A percentile compares a stretch with the other conserved stretches of the same genome.
These are phyloP conservation scores for Geotrichum phurueaensis DNA, from an alignment of 1,139 yeast genomes.

Conservation along the genomic window DNA sequence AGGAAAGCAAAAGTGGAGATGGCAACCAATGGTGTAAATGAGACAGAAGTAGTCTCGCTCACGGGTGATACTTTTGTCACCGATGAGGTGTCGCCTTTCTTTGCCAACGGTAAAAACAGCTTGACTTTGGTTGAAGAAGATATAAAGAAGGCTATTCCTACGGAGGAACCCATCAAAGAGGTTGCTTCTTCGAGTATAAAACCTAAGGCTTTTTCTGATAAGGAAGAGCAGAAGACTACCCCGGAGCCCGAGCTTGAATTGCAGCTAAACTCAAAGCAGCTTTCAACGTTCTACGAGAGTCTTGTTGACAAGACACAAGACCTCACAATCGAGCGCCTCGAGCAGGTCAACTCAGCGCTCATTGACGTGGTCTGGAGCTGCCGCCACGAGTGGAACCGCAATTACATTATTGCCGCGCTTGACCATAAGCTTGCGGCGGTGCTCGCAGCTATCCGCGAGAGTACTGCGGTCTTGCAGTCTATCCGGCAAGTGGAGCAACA, in stretches of 20 bases:
- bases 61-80: neutral
- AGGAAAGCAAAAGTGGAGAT: neutral
- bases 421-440: conserved; percentile 19
- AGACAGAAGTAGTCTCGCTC: neutral
- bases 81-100: neutral
- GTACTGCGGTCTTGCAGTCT: neutral
- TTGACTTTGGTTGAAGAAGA: neutral
- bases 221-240: neutral
- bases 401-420: conserved; percentile 29
- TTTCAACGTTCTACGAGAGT: conserved; percentile 24
- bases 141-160: neutral
- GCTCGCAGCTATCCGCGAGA: conserved; percentile 15
- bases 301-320: conserved; percentile 43
- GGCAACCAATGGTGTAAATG: neutral
- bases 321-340: conserved; percentile 61
- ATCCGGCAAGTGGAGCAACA: neutral
- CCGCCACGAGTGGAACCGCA: conserved; percentile 62
- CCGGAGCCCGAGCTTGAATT: neutral
- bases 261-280: neutral
- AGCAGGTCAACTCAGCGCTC: conserved; percentile 65
- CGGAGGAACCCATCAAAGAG: neutral
- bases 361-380: conserved; percentile 73
- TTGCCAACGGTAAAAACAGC: neutral
- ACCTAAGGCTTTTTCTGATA: neutral
- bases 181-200: neutral